Percentiles rank a stretch among this genome's conserved stretches.
Conservation (phyloP, 163 green algal genomes). For the Picocystis sp. region DNA sequence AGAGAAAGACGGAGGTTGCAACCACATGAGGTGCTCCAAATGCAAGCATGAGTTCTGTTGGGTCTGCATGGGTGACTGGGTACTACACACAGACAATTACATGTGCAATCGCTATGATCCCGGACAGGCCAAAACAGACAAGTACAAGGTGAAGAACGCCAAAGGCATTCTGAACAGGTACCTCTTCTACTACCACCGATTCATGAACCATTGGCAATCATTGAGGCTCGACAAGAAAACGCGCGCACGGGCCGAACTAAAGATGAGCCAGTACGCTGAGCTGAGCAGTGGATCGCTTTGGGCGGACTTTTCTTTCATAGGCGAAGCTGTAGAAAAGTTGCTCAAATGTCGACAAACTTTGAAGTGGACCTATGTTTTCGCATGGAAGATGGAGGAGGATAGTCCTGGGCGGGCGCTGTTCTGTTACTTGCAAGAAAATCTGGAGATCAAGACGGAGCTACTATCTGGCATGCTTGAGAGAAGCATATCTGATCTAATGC, state of each 20-base stretch:
- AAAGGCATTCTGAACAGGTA: slow-evolving; percentile 10
- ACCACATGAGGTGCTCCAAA: slow-evolving; percentile 27
- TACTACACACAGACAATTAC: slow-evolving; percentile 12
- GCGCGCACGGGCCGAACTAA: slow-evolving; percentile 2
- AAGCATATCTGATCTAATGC: no score
- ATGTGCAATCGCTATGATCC: slow-evolving; percentile 10
- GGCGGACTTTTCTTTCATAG: slow-evolving; percentile 6
- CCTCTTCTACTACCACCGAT: slow-evolving; percentile 18
- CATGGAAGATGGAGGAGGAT: slow-evolving; percentile 8
- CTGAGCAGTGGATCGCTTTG: no score
- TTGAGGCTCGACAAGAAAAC: slow-evolving; percentile 7
- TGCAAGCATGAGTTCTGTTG: slow-evolving; percentile 28
- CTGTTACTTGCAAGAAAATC: slow-evolving; percentile 11
- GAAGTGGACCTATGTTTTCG: slow-evolving; percentile 15
- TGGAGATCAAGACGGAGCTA: slow-evolving; percentile 11
- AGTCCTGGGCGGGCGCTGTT: slow-evolving; percentile 6
- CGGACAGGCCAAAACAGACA: no score
- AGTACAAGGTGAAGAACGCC: background rate
- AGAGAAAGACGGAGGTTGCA: slow-evolving; percentile 27
- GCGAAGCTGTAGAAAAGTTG: slow-evolving; percentile 9
- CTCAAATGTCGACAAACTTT: slow-evolving; percentile 7
- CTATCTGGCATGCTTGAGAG: slow-evolving; percentile 10
- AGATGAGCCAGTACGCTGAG: slow-evolving; percentile 1
- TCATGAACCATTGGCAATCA: slow-evolving; percentile 14
- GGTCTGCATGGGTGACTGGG: slow-evolving; percentile 11